A percentile compares a stretch with the other conserved stretches of the same genome.
Evolutionary conservation across 2,329 filamentous ascomycete species (phyloP).

Genomic region (Aspergillus nomiae): DNA sequence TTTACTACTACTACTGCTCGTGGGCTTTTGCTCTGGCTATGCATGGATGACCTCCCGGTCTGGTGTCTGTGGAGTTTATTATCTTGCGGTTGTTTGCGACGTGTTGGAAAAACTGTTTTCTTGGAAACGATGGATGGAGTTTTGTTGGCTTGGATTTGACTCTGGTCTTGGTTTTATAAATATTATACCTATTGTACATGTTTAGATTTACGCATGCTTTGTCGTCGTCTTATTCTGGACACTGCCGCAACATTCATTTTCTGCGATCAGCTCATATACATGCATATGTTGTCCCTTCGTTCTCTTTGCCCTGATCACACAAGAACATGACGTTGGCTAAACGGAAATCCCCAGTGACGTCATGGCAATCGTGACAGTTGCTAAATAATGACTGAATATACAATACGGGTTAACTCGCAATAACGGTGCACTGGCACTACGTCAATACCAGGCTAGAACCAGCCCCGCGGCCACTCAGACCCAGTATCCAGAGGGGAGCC

Average conservation of each 20-base stretch:
- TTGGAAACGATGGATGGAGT: background rate
- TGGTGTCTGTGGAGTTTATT: conserved; percentile 9
- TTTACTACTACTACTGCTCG: background rate
- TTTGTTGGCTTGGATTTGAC: background rate
- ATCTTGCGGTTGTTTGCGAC: background rate
- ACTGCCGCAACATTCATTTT: background rate
- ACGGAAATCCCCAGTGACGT: background rate
- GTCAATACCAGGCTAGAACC: background rate
- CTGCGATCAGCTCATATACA: background rate
- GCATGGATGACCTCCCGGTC: conserved; percentile 7
- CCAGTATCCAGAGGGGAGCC: background rate
- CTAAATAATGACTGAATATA: background rate
- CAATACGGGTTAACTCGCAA: no score
- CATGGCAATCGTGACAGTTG: background rate
- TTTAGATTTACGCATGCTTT: background rate
- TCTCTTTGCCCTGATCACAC: background rate
- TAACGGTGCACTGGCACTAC: no score
- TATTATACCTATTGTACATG: conserved; percentile 1
- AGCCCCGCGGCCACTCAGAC: background rate
- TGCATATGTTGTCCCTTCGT: background rate
- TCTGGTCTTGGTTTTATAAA: background rate
- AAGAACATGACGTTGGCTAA: background rate
- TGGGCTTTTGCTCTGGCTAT: background rate
- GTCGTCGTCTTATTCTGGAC: background rate
- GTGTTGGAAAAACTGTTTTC: background rate